Base-by-base conservation (phyloP, 2,329 filamentous ascomycete genomes). In the Cladophialophora carrionii region DNA sequence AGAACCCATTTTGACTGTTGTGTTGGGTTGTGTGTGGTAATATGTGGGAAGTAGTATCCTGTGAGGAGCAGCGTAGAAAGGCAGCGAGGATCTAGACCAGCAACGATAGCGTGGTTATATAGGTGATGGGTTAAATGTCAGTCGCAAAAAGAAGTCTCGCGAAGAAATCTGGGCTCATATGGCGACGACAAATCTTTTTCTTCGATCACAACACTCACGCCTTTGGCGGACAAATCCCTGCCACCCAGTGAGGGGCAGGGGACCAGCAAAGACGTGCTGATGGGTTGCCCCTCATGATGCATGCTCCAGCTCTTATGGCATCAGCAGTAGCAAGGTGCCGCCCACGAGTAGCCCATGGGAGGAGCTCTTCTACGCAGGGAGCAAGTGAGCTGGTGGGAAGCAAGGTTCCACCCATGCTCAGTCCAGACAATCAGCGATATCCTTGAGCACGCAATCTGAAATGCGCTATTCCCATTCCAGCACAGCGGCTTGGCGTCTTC, bases 181-280 rank as follows among this genome's bases (percentile, higher is more conserved):
- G 41, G 49, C 60, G 37, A 60, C 65, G 65, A 64, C 65, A 64
- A 67, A 64, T 67, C 65, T 63, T 67, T 67, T 64, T 61, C 41
- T 26, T 55, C 58, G 5, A 22, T 29, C 57, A 51, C 9, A 32
- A 32, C 46, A 34, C 17, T 53, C 43, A 14, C 20, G 31, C 26
- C 14, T 10, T 60, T 46, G 46, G 9, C 41, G 57, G 46, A 51
- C 57, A 22, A 20, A 52, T 53, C 58, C 29, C 22, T 55, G 58
- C 32, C 4, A 24, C 17, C 49, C 32, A 22, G 51, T 43, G 48
- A 32, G 26, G 55, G 62, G 62, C 49, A 53, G 41, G 55, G 55
- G 37, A 29, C 58, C 58, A 54, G 58, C 51, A 51, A 41, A 57
- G 61, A 37, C 48, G n/a, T 53, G 57, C 57, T 63, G 51, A 56